Conservation (phyloP, 768 basidiomycete genomes). For the Saitozyma sp. region DNA sequence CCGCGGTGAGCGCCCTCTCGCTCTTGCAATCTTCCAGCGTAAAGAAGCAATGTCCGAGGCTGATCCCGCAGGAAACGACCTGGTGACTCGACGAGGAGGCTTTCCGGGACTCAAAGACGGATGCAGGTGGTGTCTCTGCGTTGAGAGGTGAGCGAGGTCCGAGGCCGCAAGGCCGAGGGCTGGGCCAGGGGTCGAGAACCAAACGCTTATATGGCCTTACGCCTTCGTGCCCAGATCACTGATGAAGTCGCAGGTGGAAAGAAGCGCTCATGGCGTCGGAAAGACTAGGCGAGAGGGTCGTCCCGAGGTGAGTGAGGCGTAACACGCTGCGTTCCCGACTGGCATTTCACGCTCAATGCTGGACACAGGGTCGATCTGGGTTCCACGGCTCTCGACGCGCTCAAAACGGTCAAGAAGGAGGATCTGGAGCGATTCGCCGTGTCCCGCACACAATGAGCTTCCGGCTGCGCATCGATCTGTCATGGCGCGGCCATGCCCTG, state of each 20-base stretch:
- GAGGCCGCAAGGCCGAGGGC: neutral
- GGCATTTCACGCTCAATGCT: constrained; percentile 3
- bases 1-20: constrained; percentile 26
- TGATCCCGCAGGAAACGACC: constrained; percentile 41
- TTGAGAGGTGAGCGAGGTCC: constrained; percentile 34
- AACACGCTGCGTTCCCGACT: neutral
- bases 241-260: constrained; percentile 38
- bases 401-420: constrained; percentile 41
- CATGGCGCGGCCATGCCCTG: too few species aligned
- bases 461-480: too few species aligned
- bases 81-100: constrained; percentile 38
- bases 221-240: too few species aligned
- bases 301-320: constrained; percentile 31
- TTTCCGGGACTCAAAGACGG: constrained; percentile 49
- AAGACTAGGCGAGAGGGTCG: constrained; percentile 33
- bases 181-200: neutral
- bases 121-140: constrained; percentile 52
- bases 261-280: constrained; percentile 45
- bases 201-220: neutral
- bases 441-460: neutral
- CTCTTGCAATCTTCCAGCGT: neutral
- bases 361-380: constrained; percentile 38
- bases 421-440: constrained; percentile 42
- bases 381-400: constrained; percentile 39
- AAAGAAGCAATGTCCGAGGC: neutral